A percentile compares a stretch with the other conserved stretches of the same genome.
phyloP scores from a whole-genome alignment of 345 rosid genomes.

The Syzygium grande region DNA sequence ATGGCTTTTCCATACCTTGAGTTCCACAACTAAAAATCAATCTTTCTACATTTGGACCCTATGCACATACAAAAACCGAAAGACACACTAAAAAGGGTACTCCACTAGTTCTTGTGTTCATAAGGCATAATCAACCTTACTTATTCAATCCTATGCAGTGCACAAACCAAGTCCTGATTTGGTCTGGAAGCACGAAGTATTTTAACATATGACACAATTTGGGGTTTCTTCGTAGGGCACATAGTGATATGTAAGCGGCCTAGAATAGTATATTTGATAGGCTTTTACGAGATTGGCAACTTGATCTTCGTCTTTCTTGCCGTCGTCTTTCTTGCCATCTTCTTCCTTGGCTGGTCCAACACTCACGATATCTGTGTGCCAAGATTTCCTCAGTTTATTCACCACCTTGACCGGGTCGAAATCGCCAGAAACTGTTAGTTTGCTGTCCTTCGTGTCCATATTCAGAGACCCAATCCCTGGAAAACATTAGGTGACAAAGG shows the following conservation, averaged over 20 bases:
- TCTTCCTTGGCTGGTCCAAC: neutral
- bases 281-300: no score
- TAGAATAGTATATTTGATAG: no score
- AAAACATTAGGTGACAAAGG: neutral
- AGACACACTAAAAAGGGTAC: no score
- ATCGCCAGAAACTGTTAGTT: slow-evolving; percentile 1
- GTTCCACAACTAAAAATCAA: neutral
- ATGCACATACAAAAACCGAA: neutral
- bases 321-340: neutral
- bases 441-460: neutral
- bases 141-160: no score
- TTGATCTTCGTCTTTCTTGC: neutral
- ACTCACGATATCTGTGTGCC: neutral
- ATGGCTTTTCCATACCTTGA: neutral
- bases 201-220: no score
- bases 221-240: no score
- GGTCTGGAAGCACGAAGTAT: no score
- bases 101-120: no score
- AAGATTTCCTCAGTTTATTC: neutral
- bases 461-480: neutral
- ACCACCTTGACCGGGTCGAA: neutral
- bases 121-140: no score
- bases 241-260: no score
- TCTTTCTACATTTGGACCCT: neutral
- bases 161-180: no score